These are phyloP conservation scores for Rasamsonia emersonii DNA, from an alignment of 2,329 filamentous ascomycete genomes.

Conservation along the genomic window DNA sequence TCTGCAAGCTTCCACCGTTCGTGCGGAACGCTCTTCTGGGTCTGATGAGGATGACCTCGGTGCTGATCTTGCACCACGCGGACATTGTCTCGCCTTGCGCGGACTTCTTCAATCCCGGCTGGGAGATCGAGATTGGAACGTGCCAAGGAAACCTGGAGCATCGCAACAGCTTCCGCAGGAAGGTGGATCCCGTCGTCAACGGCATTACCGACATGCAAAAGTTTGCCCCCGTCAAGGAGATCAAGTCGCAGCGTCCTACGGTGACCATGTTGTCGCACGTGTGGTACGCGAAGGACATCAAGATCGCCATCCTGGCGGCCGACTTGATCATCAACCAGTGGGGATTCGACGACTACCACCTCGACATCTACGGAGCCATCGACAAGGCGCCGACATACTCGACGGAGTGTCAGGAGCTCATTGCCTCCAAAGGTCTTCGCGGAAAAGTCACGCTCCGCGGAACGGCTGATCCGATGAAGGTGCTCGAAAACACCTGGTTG, in stretches of 20 bases:
- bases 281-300: slow-evolving; percentile 52
- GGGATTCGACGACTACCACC: slow-evolving; percentile 56
- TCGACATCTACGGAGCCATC: slow-evolving; percentile 56
- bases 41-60: slow-evolving; percentile 40
- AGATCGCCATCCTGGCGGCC: slow-evolving; percentile 54
- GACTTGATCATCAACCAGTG: slow-evolving; percentile 59
- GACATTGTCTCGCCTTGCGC: slow-evolving; percentile 51
- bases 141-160: slow-evolving; percentile 49
- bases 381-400: slow-evolving; percentile 56
- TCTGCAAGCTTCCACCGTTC: slow-evolving; percentile 42
- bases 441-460: slow-evolving; percentile 45
- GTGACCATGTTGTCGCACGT: slow-evolving; percentile 57
- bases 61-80: slow-evolving; percentile 46
- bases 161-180: slow-evolving; percentile 49
- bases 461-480: slow-evolving; percentile 48
- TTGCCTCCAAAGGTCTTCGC: slow-evolving; percentile 47
- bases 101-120: slow-evolving; percentile 56
- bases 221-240: slow-evolving; percentile 52
- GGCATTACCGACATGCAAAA: slow-evolving; percentile 57
- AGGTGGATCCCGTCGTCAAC: slow-evolving; percentile 58
- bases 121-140: slow-evolving; percentile 55
- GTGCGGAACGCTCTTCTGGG: slow-evolving; percentile 42
- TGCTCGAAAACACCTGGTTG: slow-evolving; percentile 49
- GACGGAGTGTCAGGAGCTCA: slow-evolving; percentile 50
- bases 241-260: slow-evolving; percentile 51